Conservation (phyloP, 768 basidiomycete species). For the Boletus tylopilopsis region DNA sequence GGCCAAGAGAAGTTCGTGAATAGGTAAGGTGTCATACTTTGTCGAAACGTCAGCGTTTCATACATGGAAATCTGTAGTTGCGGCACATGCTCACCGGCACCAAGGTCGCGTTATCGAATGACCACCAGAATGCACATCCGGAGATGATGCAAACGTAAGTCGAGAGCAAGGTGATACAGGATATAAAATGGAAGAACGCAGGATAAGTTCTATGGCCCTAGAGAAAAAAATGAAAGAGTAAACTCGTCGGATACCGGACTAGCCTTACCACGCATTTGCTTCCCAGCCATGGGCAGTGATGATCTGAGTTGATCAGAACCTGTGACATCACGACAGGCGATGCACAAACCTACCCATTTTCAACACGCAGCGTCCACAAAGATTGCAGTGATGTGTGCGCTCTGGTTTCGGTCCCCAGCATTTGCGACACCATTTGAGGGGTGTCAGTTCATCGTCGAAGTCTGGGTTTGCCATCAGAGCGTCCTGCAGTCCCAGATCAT, state of each 20-base stretch:
- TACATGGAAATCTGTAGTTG: neutral
- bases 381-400: slow-evolving; percentile 72
- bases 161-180: slow-evolving; percentile 58
- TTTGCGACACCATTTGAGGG: slow-evolving; percentile 71
- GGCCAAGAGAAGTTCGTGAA: slow-evolving; percentile 68
- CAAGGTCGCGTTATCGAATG: slow-evolving; percentile 58
- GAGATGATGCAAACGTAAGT: slow-evolving; percentile 56
- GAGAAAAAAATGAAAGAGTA: neutral
- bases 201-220: slow-evolving; percentile 84
- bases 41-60: slow-evolving; percentile 1
- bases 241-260: neutral
- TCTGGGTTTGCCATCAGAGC: slow-evolving; percentile 51
- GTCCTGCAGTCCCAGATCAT: slow-evolving; percentile 51
- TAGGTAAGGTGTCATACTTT: slow-evolving; percentile 62
- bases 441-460: slow-evolving; percentile 52
- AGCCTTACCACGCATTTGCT: slow-evolving; percentile 66
- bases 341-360: slow-evolving; percentile 68
- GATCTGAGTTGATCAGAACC: slow-evolving; percentile 48
- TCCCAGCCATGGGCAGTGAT: slow-evolving; percentile 85
- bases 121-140: slow-evolving; percentile 53
- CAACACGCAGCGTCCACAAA: slow-evolving; percentile 74
- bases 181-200: slow-evolving; percentile 76
- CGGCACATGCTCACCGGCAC: slow-evolving; percentile 45
- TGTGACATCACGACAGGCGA: neutral
- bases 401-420: slow-evolving; percentile 82